Evolutionary conservation across 2,329 filamentous ascomycete species (phyloP).

Genomic region (Didymella keratinophila): DNA sequence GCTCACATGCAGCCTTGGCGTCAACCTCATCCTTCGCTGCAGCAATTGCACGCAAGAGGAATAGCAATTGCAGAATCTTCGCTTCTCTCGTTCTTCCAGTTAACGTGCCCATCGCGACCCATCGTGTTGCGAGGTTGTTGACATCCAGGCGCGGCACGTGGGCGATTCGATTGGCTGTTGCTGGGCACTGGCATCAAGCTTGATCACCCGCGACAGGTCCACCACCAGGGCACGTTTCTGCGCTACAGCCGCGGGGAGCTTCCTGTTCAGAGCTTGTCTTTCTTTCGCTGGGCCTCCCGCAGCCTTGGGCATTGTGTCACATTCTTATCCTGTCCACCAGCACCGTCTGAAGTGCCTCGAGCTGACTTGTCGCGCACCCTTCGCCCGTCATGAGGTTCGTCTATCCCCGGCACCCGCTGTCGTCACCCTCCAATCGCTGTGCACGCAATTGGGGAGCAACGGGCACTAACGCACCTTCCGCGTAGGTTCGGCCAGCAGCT

Average conservation of each 20-base stretch:
- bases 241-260: slow-evolving; percentile 19
- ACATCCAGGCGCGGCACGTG: slow-evolving; percentile 26
- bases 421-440: slow-evolving; percentile 26
- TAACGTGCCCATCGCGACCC: not conserved
- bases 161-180: slow-evolving; percentile 28
- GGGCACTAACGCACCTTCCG: slow-evolving; percentile 34
- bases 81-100: not conserved
- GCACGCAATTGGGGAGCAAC: slow-evolving; percentile 31
- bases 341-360: slow-evolving; percentile 18
- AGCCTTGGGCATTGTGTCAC: slow-evolving; percentile 17
- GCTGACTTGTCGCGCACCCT: slow-evolving; percentile 10
- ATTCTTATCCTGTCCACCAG: slow-evolving; percentile 12
- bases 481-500: slow-evolving; percentile 92
- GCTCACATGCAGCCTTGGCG: slow-evolving; percentile 11
- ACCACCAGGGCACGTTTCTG: slow-evolving; percentile 18
- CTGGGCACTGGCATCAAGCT: slow-evolving; percentile 21
- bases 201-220: slow-evolving; percentile 25
- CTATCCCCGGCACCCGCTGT: slow-evolving; percentile 14
- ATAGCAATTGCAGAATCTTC: slow-evolving; percentile 1
- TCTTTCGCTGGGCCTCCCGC: slow-evolving; percentile 16
- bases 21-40: slow-evolving; percentile 1
- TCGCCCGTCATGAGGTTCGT: slow-evolving; percentile 40
- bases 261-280: slow-evolving; percentile 12
- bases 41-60: slow-evolving; percentile 1
- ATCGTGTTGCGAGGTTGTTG: slow-evolving; percentile 14